Base-by-base conservation (phyloP, 495 filamentous ascomycete genomes). In the Neurospora sp. region DNA sequence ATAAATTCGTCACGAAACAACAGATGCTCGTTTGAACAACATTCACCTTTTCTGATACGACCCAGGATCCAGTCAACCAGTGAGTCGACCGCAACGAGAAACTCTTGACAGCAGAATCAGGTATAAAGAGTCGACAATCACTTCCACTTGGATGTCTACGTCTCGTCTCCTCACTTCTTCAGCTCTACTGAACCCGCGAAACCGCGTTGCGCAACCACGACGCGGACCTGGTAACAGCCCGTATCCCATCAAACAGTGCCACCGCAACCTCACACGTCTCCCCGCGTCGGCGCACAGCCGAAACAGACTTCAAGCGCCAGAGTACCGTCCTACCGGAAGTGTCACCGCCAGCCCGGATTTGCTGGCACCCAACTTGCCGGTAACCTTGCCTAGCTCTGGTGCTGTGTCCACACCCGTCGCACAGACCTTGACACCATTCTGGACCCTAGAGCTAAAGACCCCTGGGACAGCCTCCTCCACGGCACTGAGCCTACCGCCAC, bases 351-450 rank as follows among this genome's bases (percentile, higher is more conserved):
- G 69, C 59, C 76, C 61, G 68, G 70, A 73, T 74, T 73, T 75
- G 38, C 71, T 76, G 68, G 70, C 70, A 76, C 73, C 75, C 78
- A 78, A 77, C 74, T 78, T 72, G 68, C 71, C 71, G 78, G 76
- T 73, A 78, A 45, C 35, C 71, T 73, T 42, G 14, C 70, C 20
- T 77, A 75, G 76, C 73, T 73, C 70, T 61, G 42, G 69, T 71
- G 73, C 45, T 27, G 72, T 75, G 74, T 72, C 78, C 77, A 77
- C 76, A 70, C 69, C 8, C 53, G 16, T 42, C 68, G 76, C 77
- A 77, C 77, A 76, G 76, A 76, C 74, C 72, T 70, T 69, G 69
- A 41, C 70, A 37, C 41, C 3, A 45, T 45, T 48, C 72, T 69
- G 45, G 40, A 68, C 69, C 59, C 53, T 35, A 65, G 53, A 65